Conservation (phyloP, 2,329 filamentous ascomycete species). For the Cyphellophora attinorum region DNA sequence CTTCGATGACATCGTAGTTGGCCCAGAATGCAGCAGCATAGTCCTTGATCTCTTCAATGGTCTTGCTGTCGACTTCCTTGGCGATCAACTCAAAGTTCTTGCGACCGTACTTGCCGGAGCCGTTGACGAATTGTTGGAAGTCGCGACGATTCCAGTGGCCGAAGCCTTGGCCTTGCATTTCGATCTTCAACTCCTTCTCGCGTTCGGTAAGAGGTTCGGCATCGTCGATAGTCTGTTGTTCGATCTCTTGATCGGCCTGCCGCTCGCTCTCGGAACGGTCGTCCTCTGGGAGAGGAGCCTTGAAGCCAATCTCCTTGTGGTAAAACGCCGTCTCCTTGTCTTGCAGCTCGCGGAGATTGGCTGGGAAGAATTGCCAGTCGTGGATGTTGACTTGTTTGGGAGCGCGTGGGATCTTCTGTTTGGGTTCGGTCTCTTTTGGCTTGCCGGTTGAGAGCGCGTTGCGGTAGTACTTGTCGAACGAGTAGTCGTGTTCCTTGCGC, state of each 20-base stretch:
- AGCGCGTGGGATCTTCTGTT: conserved; percentile 89
- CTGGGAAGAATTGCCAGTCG: conserved; percentile 95
- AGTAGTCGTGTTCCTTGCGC: conserved; percentile 95
- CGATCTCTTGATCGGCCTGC: conserved; percentile 74
- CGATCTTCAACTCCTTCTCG: conserved; percentile 78
- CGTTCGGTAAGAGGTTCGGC: conserved; percentile 80
- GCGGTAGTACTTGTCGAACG: conserved; percentile 97
- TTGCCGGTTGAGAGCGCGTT: conserved; percentile 77
- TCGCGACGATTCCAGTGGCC: conserved; percentile 93
- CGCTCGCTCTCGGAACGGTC: conserved; percentile 66
- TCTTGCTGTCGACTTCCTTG: conserved; percentile 85
- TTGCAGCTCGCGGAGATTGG: conserved; percentile 74
- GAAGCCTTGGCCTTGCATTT: conserved; percentile 75
- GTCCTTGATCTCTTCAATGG: conserved; percentile 65
- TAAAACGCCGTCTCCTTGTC: conserved; percentile 94
- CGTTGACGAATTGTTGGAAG: conserved; percentile 97
- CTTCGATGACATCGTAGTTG: conserved; percentile 79
- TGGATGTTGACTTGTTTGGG: conserved; percentile 88
- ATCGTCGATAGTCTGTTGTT: conserved; percentile 89
- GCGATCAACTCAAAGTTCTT: conserved; percentile 77
- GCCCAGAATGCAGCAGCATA: conserved; percentile 97
- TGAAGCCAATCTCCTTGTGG: conserved; percentile 92
- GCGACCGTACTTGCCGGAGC: conserved; percentile 84
- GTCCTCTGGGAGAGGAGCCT: conserved; percentile 80
- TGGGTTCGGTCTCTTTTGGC: conserved; percentile 63